Percentiles rank a stretch among this genome's conserved stretches.
phyloP scores from a whole-genome alignment of 2,329 filamentous ascomycete species.

The Botrytis byssoidea region DNA sequence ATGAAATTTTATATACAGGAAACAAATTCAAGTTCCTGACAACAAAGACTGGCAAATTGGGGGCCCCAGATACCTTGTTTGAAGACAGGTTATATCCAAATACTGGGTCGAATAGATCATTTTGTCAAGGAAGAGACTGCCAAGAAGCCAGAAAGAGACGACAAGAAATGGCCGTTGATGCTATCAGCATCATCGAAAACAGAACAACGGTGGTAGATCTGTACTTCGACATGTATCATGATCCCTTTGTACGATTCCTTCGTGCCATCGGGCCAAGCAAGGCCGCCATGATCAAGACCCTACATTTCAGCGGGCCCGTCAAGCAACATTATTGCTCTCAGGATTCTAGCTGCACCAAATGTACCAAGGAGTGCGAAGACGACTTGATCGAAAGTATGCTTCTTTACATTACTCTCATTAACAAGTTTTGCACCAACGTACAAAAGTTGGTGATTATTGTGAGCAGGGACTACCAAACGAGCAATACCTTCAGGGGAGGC shows the following conservation, averaged over 20 bases:
- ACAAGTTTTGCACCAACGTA: neutral
- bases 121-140: neutral
- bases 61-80: neutral
- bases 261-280: neutral
- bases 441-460: neutral
- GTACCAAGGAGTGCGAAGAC: neutral
- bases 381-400: neutral
- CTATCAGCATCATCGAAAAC: neutral
- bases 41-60: neutral
- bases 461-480: neutral
- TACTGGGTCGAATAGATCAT: neutral
- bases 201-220: neutral
- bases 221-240: neutral
- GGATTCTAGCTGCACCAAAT: neutral
- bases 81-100: neutral
- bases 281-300: neutral
- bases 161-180: neutral
- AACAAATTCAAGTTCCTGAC: neutral
- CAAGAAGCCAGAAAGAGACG: neutral
- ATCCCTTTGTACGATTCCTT: neutral
- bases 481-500: accelerated
- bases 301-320: neutral
- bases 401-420: neutral
- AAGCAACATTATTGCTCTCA: neutral
- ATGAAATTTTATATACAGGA: neutral